These are phyloP conservation scores for Purpureocillium takamizusanense DNA, from an alignment of 2,329 filamentous ascomycete genomes.

Conservation along the genomic window DNA sequence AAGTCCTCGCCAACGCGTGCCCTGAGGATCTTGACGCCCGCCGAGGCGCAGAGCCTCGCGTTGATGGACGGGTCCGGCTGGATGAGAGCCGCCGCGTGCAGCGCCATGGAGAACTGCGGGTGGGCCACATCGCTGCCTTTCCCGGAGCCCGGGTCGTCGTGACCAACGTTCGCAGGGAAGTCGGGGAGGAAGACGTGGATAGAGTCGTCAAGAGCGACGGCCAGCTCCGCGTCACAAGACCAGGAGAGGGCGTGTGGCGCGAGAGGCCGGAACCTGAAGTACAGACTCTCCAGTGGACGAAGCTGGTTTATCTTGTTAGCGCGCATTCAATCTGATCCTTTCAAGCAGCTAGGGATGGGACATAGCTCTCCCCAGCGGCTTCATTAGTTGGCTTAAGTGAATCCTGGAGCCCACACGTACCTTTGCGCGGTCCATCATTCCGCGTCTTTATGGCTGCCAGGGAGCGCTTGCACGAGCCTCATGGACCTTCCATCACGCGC, in stretches of 20 bases:
- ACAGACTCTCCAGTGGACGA: constrained; percentile 37
- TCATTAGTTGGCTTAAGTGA: constrained; percentile 11
- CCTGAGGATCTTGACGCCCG: constrained; percentile 22
- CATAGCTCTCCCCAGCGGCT: no score
- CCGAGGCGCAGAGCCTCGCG: constrained; percentile 30
- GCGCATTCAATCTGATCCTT: no score
- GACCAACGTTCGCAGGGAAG: constrained; percentile 18
- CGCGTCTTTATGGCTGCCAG: not conserved
- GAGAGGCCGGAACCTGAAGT: constrained; percentile 32
- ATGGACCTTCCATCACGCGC: not conserved
- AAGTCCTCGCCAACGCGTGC: constrained; percentile 15
- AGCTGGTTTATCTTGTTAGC: constrained; percentile 18
- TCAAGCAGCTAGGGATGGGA: no score
- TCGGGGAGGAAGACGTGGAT: constrained; percentile 42
- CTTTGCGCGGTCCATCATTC: constrained; percentile 13
- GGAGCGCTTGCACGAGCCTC: not conserved
- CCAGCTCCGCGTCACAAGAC: constrained; percentile 50
- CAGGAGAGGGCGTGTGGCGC: constrained; percentile 36
- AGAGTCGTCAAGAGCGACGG: constrained; percentile 47
- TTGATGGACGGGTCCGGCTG: constrained; percentile 35
- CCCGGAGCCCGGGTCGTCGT: constrained; percentile 16
- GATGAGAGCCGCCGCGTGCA: constrained; percentile 22
- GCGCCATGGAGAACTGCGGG: constrained; percentile 22
- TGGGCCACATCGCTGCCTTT: constrained; percentile 12
- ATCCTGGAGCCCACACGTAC: constrained; percentile 5